phyloP scores from a whole-genome alignment of 345 rosid species.

The Tarenaya hassleriana region DNA sequence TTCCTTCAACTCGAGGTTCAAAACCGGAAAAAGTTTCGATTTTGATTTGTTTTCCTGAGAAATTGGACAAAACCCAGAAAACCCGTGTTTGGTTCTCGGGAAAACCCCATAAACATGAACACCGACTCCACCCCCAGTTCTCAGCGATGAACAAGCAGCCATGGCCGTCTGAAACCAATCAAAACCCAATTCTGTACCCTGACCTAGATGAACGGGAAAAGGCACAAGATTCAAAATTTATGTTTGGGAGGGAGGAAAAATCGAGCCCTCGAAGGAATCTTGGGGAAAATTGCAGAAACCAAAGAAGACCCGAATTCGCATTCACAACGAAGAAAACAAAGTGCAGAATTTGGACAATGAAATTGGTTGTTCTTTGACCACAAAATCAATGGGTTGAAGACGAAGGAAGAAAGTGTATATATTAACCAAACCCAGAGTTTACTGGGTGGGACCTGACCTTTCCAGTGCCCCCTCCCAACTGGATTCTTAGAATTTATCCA shows the following conservation, averaged over 20 bases:
- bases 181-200: no score
- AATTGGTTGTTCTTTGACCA: conserved; percentile 7
- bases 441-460: no score
- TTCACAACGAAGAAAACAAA: conserved; percentile 8
- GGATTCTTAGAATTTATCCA: conserved; percentile 21
- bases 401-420: conserved; percentile 7
- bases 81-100: conserved; percentile 23
- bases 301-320: not conserved
- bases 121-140: not conserved
- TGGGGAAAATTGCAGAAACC: conserved; percentile 2
- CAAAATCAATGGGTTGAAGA: not conserved
- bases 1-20: conserved; percentile 35
- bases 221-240: not conserved
- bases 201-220: no score
- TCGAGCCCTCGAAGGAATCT: not conserved
- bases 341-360: conserved; percentile 18
- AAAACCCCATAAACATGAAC: not conserved
- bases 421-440: no score
- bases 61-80: conserved; percentile 23
- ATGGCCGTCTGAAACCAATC: not conserved
- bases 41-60: conserved; percentile 22
- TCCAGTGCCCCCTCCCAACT: no score
- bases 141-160: not conserved
- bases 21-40: conserved; percentile 23
- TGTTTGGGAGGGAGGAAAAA: not conserved